Percentiles rank a stretch among this genome's conserved stretches.
These are phyloP conservation scores for Parmales sp. DNA, from an alignment of 108 stramenopile species.

Conservation along the genomic window DNA sequence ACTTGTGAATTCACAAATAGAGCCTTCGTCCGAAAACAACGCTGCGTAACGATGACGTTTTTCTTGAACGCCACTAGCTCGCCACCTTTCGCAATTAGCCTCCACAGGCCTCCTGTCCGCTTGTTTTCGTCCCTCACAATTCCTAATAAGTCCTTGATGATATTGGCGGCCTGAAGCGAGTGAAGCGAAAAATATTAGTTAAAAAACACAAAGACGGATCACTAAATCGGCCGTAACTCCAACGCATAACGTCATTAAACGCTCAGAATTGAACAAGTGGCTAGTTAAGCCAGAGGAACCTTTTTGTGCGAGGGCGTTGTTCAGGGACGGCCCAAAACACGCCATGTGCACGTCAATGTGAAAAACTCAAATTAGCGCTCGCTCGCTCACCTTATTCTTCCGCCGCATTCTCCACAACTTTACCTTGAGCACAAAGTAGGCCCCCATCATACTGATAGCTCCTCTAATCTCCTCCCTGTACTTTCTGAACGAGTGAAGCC, in stretches of 20 bases:
- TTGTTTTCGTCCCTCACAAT: background rate
- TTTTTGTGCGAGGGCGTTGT: no score
- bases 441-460: background rate
- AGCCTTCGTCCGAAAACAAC: background rate
- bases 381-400: background rate
- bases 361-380: no score
- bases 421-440: background rate
- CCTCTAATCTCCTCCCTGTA: background rate
- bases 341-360: no score
- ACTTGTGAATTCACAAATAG: background rate
- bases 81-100: background rate
- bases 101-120: background rate
- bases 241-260: no score
- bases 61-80: background rate
- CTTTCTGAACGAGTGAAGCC: background rate
- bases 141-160: background rate
- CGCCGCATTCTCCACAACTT: background rate
- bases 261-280: no score
- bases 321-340: no score
- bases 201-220: no score
- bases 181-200: no score
- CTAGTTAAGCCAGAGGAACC: no score
- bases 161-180: background rate
- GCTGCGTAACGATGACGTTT: background rate
- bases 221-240: no score